Evolutionary conservation across 2,329 filamentous ascomycete species (phyloP).

Genomic region (Diaporthe capsici): DNA sequence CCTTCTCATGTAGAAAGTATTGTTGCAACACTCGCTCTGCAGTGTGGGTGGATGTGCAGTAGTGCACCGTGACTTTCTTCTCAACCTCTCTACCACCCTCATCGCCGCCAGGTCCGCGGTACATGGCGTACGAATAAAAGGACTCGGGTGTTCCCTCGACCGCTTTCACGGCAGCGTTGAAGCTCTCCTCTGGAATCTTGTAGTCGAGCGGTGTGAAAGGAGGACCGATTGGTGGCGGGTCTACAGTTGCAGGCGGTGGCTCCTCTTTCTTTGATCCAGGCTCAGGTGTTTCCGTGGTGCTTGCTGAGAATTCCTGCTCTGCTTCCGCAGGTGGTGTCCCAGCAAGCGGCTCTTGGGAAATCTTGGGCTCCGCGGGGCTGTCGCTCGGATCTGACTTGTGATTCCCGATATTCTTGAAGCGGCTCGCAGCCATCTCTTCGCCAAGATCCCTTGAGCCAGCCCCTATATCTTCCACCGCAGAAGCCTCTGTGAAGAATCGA

Average conservation of each 20-base stretch:
- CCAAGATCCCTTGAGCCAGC: background rate
- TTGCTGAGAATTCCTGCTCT: background rate
- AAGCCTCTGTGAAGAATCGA: constrained; percentile 41
- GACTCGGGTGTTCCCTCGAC: constrained; percentile 61
- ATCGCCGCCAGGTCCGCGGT: constrained; percentile 64
- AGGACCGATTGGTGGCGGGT: constrained; percentile 44
- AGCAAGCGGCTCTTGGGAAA: background rate
- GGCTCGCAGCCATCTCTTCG: constrained; percentile 8
- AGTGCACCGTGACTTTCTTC: constrained; percentile 77
- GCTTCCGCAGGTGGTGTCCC: background rate
- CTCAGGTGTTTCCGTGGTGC: background rate
- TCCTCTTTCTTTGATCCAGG: background rate
- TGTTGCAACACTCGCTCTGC: constrained; percentile 76
- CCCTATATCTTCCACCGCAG: constrained; percentile 9
- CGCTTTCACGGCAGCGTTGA: constrained; percentile 64
- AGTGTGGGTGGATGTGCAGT: constrained; percentile 77
- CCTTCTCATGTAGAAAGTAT: constrained; percentile 76
- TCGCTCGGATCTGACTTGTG: background rate
- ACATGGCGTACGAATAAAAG: constrained; percentile 79
- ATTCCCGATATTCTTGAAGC: background rate
- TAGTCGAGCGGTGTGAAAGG: constrained; percentile 59
- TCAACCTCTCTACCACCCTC: constrained; percentile 52
- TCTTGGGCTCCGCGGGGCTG: background rate
- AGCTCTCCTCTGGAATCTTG: constrained; percentile 62
- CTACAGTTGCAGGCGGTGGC: constrained; percentile 37